These are phyloP conservation scores for Psilocybe cubensis DNA, from an alignment of 768 basidiomycete species.

Conservation along the genomic window DNA sequence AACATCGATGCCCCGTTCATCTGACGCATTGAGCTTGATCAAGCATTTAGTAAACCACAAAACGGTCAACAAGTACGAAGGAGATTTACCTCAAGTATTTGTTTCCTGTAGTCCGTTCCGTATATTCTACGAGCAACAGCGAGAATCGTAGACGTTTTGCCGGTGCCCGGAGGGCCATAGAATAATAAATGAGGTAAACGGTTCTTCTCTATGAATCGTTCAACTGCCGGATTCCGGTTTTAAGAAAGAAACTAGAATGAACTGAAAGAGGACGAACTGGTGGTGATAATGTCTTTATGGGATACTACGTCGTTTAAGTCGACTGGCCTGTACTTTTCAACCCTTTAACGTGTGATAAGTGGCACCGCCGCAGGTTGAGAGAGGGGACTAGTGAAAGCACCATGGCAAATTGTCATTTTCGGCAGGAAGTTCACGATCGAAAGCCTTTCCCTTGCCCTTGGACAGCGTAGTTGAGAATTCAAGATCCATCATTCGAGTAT, in stretches of 20 bases:
- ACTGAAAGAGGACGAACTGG: conserved; percentile 61
- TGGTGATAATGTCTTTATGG: conserved; percentile 92
- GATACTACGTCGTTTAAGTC: conserved; percentile 94
- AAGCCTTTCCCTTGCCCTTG: conserved; percentile 77
- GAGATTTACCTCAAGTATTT: conserved; percentile 83
- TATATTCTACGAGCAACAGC: conserved; percentile 96
- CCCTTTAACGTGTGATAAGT: conserved; percentile 56
- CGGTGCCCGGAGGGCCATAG: conserved; percentile 98
- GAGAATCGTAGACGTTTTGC: conserved; percentile 96
- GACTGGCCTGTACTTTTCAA: conserved; percentile 96
- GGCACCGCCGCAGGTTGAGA: neutral
- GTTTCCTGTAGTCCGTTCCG: conserved; percentile 82
- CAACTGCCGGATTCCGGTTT: conserved; percentile 69
- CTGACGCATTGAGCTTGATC: conserved; percentile 90
- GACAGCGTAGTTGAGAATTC: conserved; percentile 38
- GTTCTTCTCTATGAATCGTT: conserved; percentile 95
- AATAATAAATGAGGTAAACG: conserved; percentile 93
- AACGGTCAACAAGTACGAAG: neutral
- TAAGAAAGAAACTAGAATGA: conserved; percentile 9
- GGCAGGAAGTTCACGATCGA: conserved; percentile 40
- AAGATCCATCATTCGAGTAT: conserved; percentile 53
- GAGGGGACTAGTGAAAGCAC: conserved; percentile 44
- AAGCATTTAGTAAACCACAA: neutral
- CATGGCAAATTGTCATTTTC: conserved; percentile 82
- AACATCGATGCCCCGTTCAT: conserved; percentile 98